Evolutionary conservation across 1,284 basidiomycete species (phyloP), one percentile per base, ranked within the genome.

Genomic region (Ustilago cynodontis): DNA sequence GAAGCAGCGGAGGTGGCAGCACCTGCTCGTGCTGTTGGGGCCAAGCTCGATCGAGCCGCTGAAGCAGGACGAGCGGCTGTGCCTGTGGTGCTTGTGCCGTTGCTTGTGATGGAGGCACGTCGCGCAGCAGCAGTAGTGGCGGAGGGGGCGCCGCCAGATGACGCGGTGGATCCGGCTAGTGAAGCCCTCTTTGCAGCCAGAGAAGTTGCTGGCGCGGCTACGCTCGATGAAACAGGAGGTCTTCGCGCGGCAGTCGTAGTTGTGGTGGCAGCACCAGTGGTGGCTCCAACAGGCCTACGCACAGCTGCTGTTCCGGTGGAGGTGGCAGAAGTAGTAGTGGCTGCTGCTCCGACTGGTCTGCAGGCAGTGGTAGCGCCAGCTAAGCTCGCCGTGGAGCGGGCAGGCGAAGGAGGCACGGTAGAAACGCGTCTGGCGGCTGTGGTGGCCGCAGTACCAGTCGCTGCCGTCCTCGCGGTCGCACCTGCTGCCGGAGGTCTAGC

Each of bases 21-120:
- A 35, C 24, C 59, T 26, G 68, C 28, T 39, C 65, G 45, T 14
- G 69, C 47, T 3, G 71, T 31, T 0, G 72, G 37, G 14, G 72
- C 72, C 49, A 64, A 33, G 61, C 61, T 68, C 2, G 68, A 49
- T 13, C 72, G 63, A 13, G 68, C 70, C 9, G 64, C 61, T 1
- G 65, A 65, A 18, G 66, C 52, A n/a, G 71, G 71, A 24, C 67
- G 63, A 31, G 59, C 39, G 10, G 65, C 55, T 16, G 70, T 33
- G 22, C 65, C 60, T 7, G 74, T 49, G 6, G 67, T 41, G 41
- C 64, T 74, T 18, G 63, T 64, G 10, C 63, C 60, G 35, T 66
- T 74, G 66, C 68, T 79, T 11, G 71, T 69, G 62, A 71, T 68
- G 49, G 71, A 71, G 18, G 74, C 60, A 1, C 74, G 61, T 49